A percentile compares a stretch with the other conserved stretches of the same genome.
Conservation (phyloP, 352 stramenopile genomes). For the Phytophthora crassamura region DNA sequence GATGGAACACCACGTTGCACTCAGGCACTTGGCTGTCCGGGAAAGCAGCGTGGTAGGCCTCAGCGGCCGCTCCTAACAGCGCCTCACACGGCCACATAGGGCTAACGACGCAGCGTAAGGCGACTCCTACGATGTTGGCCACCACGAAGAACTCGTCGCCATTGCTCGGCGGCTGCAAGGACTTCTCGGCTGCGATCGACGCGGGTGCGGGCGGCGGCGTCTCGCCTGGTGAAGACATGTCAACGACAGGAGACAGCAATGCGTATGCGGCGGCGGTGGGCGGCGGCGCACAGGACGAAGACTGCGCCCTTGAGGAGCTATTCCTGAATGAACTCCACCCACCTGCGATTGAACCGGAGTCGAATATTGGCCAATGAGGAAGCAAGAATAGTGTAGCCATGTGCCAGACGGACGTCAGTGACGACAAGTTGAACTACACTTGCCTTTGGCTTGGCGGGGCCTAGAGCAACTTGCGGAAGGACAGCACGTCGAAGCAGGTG, state of each 20-base stretch:
- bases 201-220: constrained; percentile 13
- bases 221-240: constrained; percentile 21
- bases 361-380: constrained; percentile 34
- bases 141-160: constrained; percentile 51
- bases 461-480: constrained; percentile 83
- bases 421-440: too few relatives aligned
- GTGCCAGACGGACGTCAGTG: constrained; percentile 12
- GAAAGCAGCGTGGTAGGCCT: constrained; percentile 66
- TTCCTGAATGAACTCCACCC: constrained; percentile 13
- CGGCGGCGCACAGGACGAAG: neutral
- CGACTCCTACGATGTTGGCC: constrained; percentile 55
- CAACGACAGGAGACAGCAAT: neutral
- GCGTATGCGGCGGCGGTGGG: neutral
- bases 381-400: constrained; percentile 1
- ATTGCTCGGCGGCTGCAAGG: constrained; percentile 15
- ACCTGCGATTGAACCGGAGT: neutral
- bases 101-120: constrained; percentile 64
- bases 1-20: constrained; percentile 79
- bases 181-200: constrained; percentile 24
- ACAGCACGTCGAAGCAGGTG: constrained; percentile 85
- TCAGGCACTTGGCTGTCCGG: constrained; percentile 74
- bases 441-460: neutral
- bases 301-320: constrained; percentile 11
- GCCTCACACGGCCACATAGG: constrained; percentile 72
- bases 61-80: constrained; percentile 66